Evolutionary conservation across 306 rosid species (phyloP), one percentile per base, ranked within the genome.

Genomic region (Dryas drummondii): DNA sequence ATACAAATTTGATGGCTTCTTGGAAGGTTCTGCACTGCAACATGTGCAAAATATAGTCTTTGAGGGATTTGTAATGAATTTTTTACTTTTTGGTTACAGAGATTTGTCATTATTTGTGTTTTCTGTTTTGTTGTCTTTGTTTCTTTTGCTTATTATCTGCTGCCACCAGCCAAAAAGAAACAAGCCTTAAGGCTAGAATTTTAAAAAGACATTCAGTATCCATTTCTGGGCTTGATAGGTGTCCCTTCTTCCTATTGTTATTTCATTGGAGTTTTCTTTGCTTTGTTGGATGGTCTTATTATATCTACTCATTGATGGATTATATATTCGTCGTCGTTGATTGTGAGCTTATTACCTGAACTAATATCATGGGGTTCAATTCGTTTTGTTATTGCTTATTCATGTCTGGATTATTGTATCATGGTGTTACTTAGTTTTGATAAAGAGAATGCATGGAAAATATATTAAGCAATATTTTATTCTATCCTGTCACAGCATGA

Each of bases 401-500:
- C 55, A 5, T 61, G 53, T 73, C 68, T 82, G 52, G 42, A n/a
- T 58, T 6, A 5, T 58, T 73, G 53, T 59, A 19, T 54, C n/a
- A 22, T 54, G 48, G 52, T 15, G 62, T 46, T 7, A 46, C 49
- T 59, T 72, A 70, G 44, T 77, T 81, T 77, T 68, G 73, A 56
- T 76, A 47, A 32, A 72, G 56, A 72, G 27, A 74, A 67, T 73
- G 57, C 80, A 58, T 69, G 49, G 37, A 37, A 85, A 65, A 65
- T 71, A 71, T 72, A 63, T 72, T 40, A 55, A 58, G 19, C 61
- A 65, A 62, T 82, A 80, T 54, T 55, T 7, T 46, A 19, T 46
- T 32, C 32, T 72, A 50, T 58, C 61, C 27, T 75, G 55, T 83
- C 40, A 22, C 96, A 94, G 99, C 98, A 94, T 79, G 99, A 94